Percentiles rank a stretch among this genome's conserved stretches.
Conservation (phyloP, 306 rosid species). For the Begonia loranthoides region DNA sequence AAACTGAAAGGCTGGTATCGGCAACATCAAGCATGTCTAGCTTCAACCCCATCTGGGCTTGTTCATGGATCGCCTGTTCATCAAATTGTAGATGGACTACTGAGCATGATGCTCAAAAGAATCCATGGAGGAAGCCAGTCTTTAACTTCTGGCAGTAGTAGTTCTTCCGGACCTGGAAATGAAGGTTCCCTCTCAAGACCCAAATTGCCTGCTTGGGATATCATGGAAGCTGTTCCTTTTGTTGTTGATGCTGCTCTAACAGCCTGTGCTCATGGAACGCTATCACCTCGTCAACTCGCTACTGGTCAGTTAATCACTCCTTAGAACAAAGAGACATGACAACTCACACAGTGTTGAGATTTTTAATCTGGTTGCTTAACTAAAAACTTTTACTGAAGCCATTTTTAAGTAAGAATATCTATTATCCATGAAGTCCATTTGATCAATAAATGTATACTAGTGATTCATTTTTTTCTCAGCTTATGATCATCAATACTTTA, state of each 20-base stretch:
- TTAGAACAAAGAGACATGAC: too few species aligned
- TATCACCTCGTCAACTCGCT: slow-evolving; percentile 95
- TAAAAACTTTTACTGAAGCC: too few species aligned
- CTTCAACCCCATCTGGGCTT: slow-evolving; percentile 92
- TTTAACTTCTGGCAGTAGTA: slow-evolving; percentile 61
- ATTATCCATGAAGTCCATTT: not conserved
- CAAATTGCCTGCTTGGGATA: slow-evolving; percentile 96
- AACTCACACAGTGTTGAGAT: too few species aligned
- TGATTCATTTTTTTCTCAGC: too few species aligned
- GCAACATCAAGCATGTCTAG: slow-evolving; percentile 95
- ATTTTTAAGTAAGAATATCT: too few species aligned
- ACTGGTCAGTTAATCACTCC: slow-evolving; percentile 39
- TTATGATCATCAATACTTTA: too few species aligned
- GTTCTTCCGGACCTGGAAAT: slow-evolving; percentile 78
- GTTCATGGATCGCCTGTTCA: slow-evolving; percentile 92
- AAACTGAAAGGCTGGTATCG: slow-evolving; percentile 85
- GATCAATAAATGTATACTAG: not conserved
- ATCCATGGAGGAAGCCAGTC: slow-evolving; percentile 57
- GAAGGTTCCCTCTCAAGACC: slow-evolving; percentile 60
- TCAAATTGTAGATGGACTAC: slow-evolving; percentile 90
- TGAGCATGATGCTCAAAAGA: slow-evolving; percentile 77
- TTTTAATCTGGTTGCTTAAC: too few species aligned
- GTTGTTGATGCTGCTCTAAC: slow-evolving; percentile 97
- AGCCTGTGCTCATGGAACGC: slow-evolving; percentile 91
- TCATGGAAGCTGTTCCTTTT: slow-evolving; percentile 85